Evolutionary conservation across 2,329 filamentous ascomycete genomes (phyloP), one percentile per base, ranked within the genome.

Genomic region (Penicillium corylophilum): DNA sequence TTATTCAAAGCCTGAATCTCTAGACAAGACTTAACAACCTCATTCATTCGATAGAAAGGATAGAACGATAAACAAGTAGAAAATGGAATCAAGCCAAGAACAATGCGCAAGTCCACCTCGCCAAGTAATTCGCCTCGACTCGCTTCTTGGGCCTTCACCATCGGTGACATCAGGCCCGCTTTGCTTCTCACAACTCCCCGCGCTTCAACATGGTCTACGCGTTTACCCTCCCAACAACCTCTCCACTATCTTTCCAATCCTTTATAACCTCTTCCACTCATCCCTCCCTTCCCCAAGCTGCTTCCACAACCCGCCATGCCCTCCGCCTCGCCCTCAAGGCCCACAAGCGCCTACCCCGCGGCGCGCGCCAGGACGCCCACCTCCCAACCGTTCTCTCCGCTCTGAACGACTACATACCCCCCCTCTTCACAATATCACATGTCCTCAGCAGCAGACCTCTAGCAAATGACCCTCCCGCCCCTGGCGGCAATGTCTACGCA

Each of bases 221-320:
- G 12, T 96, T 96, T 66, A 76, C 83, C 10, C 83, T 97, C 28
- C 92, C 94, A 2, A 97, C 93, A 1, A 96, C 93, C 5, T 95
- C 91, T 29, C 83, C 87, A 48, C 87, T 95, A 67, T 86, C 89
- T 46, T 93, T 96, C 68, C 87, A 89, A 20, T 79, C 86, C 33
- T 88, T 80, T 71, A 87, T 95, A 72, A 82, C 76, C 63, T 93
- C 88, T 65, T 83, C 86, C 58, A 90, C 90, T 2, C 93, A 97
- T 72, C 93, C 94, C 3, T 96, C 93, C 0, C 80, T 99, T 38
- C 90, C 91, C 22, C 82, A 93, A 63, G 82, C 83, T 48, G 87
- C 90, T 20, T 92, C 91, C 60, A 93, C 89, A 8, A 85, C 90
- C 66, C 89, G 94, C 54, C 88, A 89, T 61, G 83, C 95, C 16